phyloP scores from a whole-genome alignment of 2,329 filamentous ascomycete species.

The Ascochyta lentis region DNA sequence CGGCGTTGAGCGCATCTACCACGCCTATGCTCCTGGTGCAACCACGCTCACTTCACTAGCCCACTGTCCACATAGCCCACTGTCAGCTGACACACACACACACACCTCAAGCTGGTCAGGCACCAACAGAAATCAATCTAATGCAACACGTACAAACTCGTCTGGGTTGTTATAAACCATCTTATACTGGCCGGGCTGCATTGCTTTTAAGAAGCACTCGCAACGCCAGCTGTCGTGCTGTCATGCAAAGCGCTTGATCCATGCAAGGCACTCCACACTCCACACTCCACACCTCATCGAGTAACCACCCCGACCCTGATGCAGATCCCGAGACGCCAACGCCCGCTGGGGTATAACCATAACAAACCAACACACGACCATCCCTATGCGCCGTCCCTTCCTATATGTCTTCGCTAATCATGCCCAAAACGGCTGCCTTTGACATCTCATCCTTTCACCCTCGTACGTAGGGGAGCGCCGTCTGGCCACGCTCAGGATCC shows the following conservation, averaged over 20 bases:
- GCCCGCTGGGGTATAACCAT: conserved; percentile 30
- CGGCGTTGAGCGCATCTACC: conserved; percentile 5
- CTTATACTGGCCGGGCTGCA: not conserved
- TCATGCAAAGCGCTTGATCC: not conserved
- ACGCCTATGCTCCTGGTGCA: conserved; percentile 1
- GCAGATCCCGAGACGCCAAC: conserved; percentile 16
- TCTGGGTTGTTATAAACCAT: not conserved
- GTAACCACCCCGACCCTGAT: not conserved
- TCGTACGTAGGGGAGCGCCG: conserved; percentile 44
- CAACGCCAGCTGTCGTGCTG: not conserved
- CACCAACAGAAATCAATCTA: not conserved
- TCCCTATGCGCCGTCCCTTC: not conserved
- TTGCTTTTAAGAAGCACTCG: not conserved
- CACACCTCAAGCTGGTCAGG: not conserved
- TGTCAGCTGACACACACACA: conserved; percentile 2
- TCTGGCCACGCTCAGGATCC: conserved; percentile 60
- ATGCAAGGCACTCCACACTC: not conserved
- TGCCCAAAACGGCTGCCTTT: not conserved
- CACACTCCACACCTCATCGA: not conserved
- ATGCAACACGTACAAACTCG: not conserved
- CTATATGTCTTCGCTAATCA: not conserved
- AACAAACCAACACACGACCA: conserved; percentile 8
- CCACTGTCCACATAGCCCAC: not conserved
- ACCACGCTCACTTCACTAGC: not conserved
- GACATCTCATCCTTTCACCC: not conserved